Conservation (phyloP, 148 eudicot species). For the Chenopodium quinoa region DNA sequence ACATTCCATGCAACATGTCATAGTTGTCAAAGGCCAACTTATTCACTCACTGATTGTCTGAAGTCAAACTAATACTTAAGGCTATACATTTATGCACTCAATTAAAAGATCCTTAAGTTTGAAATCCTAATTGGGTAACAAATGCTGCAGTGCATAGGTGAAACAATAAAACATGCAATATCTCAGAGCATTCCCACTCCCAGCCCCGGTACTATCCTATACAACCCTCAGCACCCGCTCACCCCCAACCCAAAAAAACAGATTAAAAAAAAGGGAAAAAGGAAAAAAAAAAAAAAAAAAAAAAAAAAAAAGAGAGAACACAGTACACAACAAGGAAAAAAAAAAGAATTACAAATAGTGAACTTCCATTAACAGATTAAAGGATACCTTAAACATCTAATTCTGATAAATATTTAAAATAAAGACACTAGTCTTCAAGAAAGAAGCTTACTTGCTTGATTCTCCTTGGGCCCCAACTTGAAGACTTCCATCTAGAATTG, state of each 20-base stretch:
- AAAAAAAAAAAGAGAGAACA: background rate
- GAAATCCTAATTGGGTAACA: background rate
- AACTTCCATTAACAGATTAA: background rate
- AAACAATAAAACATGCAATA: background rate
- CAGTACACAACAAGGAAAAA: background rate
- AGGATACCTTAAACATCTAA: background rate
- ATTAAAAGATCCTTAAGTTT: background rate
- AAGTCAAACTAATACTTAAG: background rate
- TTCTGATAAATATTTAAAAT: background rate
- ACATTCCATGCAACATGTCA: background rate
- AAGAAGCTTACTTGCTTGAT: constrained; percentile 65
- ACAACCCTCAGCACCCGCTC: background rate
- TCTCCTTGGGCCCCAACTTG: constrained; percentile 89
- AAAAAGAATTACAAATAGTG: no score
- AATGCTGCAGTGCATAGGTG: background rate
- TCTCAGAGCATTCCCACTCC: constrained; percentile 1
- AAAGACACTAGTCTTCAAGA: background rate
- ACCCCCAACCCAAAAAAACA: background rate
- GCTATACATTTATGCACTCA: background rate
- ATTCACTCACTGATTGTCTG: background rate
- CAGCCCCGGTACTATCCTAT: background rate
- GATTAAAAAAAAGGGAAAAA: background rate
- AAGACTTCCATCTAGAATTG: constrained; percentile 78
- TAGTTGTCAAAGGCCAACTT: background rate
- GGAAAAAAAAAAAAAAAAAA: background rate